Conservation (phyloP, 2,329 filamentous ascomycete species). For the Ophiostoma triangulosporum region DNA sequence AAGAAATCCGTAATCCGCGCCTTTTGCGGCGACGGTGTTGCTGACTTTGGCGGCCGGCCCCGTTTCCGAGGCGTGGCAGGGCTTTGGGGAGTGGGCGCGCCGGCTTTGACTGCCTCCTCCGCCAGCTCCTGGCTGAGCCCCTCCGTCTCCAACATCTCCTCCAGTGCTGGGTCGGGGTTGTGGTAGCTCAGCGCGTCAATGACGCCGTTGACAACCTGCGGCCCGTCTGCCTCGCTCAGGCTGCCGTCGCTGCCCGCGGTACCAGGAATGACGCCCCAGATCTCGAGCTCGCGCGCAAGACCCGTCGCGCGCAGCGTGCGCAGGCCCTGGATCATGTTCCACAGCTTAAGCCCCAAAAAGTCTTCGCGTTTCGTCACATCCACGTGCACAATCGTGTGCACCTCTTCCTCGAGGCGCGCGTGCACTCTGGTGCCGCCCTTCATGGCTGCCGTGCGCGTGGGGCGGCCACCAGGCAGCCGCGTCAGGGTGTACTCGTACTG, state of each 20-base stretch:
- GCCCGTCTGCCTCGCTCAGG: not conserved
- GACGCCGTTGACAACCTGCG: conserved; percentile 69
- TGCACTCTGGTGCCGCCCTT: conserved; percentile 68
- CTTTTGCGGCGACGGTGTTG: conserved; percentile 7
- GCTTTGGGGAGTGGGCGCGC: too few species aligned
- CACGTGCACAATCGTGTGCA: conserved; percentile 64
- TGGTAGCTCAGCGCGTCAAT: conserved; percentile 75
- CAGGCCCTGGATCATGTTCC: conserved; percentile 83
- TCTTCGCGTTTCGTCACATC: conserved; percentile 67
- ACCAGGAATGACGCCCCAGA: conserved; percentile 62
- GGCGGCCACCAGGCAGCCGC: conserved; percentile 55
- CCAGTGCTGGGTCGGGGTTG: conserved; percentile 59
- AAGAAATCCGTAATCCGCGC: conserved; percentile 15
- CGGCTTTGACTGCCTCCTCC: not conserved
- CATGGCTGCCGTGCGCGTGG: conserved; percentile 70
- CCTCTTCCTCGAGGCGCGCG: conserved; percentile 69
- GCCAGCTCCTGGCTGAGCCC: conserved; percentile 16
- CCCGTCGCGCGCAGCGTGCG: conserved; percentile 58
- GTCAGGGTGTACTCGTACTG: conserved; percentile 84
- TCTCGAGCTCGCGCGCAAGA: conserved; percentile 60
- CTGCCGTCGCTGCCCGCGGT: not conserved
- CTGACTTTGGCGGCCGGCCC: not conserved
- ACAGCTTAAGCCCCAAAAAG: conserved; percentile 65
- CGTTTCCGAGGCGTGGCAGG: not conserved
- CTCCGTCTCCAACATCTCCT: conserved; percentile 30